phyloP scores from a whole-genome alignment of 2,329 filamentous ascomycete genomes.

The Ophiostoma sp. region DNA sequence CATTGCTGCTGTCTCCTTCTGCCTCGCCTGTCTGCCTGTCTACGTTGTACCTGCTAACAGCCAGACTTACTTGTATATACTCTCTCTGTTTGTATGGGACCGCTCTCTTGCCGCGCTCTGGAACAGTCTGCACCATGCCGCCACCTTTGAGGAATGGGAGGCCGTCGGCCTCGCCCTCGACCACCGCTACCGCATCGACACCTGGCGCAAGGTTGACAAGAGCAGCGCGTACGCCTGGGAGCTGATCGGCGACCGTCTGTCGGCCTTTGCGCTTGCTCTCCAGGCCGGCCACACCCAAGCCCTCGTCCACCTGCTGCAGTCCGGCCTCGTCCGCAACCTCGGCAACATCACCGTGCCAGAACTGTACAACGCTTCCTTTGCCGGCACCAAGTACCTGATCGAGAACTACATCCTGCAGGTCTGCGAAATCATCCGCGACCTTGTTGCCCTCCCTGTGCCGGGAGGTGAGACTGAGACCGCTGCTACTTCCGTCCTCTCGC shows the following conservation, averaged over 20 bases:
- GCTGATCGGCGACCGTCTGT: constrained; percentile 70
- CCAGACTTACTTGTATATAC: not conserved
- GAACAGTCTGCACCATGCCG: constrained; percentile 38
- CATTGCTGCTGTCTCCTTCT: constrained; percentile 16
- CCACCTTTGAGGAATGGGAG: constrained; percentile 74
- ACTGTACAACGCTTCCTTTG: constrained; percentile 78
- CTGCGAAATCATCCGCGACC: constrained; percentile 71
- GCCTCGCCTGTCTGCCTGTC: not conserved
- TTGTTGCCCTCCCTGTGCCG: constrained; percentile 58
- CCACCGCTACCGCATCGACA: constrained; percentile 69
- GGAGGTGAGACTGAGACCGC: not conserved
- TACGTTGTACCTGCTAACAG: not conserved
- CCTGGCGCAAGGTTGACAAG: constrained; percentile 71
- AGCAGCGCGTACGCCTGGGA: constrained; percentile 81
- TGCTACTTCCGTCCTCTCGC: constrained; percentile 8
- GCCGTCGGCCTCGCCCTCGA: constrained; percentile 79
- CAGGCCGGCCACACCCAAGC: constrained; percentile 59
- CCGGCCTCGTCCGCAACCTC: constrained; percentile 75
- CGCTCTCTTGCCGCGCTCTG: constrained; percentile 41
- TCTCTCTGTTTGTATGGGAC: constrained; percentile 19
- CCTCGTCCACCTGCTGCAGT: constrained; percentile 73
- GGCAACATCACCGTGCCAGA: constrained; percentile 80
- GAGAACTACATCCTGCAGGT: constrained; percentile 86
- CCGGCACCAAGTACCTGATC: constrained; percentile 83
- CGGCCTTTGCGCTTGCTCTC: constrained; percentile 25